Conservation (phyloP, 2,329 filamentous ascomycete species). For the Xylaria sp. region DNA sequence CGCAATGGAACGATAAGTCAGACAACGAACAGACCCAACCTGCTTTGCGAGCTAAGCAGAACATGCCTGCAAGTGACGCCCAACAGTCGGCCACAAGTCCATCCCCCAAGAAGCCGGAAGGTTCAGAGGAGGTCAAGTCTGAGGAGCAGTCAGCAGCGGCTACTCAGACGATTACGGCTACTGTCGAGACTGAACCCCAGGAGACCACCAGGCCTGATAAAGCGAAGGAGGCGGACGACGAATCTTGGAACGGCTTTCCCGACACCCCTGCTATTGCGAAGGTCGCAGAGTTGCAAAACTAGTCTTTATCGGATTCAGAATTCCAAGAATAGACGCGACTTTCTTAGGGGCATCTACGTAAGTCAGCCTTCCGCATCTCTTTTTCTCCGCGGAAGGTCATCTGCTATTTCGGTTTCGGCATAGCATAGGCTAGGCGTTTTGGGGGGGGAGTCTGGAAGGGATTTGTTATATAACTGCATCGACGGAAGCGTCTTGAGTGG, state of each 20-base stretch:
- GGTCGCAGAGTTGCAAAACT: too few species aligned
- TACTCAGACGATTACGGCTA: not conserved
- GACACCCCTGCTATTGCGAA: constrained; percentile 28
- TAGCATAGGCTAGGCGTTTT: constrained; percentile 1
- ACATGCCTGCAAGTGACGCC: not conserved
- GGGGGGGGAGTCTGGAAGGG: not conserved
- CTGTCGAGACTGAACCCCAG: constrained; percentile 6
- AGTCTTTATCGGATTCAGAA: too few species aligned
- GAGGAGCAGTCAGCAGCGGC: not conserved
- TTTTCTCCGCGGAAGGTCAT: not conserved
- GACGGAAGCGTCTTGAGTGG: not conserved
- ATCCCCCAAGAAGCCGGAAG: constrained; percentile 1
- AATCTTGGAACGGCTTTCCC: constrained; percentile 48
- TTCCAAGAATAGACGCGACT: too few species aligned
- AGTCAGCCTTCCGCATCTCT: too few species aligned
- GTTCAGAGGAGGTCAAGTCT: not conserved
- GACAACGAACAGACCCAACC: constrained; percentile 6
- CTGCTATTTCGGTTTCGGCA: not conserved
- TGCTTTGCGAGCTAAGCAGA: constrained; percentile 21
- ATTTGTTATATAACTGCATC: not conserved
- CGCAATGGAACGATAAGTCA: constrained; percentile 43
- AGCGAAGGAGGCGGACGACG: constrained; percentile 29
- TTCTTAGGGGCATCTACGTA: not conserved
- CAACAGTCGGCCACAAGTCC: not conserved
- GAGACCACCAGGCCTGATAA: constrained; percentile 8